Conservation (phyloP, 225 moss, liverwort and hornwort genomes). For the Thuidium tamariscinum region DNA sequence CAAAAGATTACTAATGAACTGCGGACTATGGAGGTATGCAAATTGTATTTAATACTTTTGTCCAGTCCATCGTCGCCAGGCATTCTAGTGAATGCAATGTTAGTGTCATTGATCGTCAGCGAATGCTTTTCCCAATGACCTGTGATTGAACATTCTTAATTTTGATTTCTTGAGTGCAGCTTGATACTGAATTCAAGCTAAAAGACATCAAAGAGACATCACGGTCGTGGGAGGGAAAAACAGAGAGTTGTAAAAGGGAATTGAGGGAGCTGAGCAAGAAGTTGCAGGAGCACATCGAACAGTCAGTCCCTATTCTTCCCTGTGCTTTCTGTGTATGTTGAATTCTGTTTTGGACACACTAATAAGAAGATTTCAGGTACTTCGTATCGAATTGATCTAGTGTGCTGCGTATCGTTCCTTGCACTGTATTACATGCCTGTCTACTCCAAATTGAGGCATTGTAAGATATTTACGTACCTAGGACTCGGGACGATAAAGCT, state of each 20-base stretch:
- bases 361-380: neutral
- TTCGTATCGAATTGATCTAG: neutral
- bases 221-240: slow-evolving; percentile 41
- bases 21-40: slow-evolving; percentile 66
- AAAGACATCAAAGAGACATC: slow-evolving; percentile 57
- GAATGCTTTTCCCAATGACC: neutral
- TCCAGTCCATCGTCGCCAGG: neutral
- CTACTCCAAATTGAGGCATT: neutral
- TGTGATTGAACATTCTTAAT: neutral
- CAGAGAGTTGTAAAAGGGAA: slow-evolving; percentile 38
- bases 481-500: neutral
- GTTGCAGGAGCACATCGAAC: slow-evolving; percentile 65
- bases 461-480: neutral
- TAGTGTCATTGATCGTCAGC: neutral
- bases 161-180: slow-evolving; percentile 29
- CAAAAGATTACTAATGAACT: slow-evolving; percentile 51
- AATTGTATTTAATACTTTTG: neutral
- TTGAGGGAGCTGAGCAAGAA: slow-evolving; percentile 52
- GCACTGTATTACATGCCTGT: neutral
- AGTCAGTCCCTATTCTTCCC: slow-evolving; percentile 40
- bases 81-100: neutral
- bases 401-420: neutral
- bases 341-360: neutral
- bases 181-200: slow-evolving; percentile 66
- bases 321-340: neutral